These are phyloP conservation scores for Murraya koenigii DNA, from an alignment of 345 rosid species.

Conservation along the genomic window DNA sequence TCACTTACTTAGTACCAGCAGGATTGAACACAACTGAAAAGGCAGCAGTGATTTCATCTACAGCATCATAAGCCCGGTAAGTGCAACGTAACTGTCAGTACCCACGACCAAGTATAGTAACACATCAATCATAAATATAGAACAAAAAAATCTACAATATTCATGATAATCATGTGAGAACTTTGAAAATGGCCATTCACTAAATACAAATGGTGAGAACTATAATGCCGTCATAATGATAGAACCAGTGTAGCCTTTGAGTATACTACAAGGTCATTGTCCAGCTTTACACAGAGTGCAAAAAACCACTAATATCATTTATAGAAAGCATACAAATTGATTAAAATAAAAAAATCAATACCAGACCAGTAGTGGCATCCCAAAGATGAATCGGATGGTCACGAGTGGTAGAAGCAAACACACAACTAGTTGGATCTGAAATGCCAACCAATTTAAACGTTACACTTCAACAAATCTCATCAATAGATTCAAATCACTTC, in stretches of 20 bases:
- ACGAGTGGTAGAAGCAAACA: conserved; percentile 79
- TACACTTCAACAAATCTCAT: conserved; percentile 11
- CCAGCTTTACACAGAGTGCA: conserved; percentile 3
- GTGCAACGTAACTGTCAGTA: conserved; percentile 78
- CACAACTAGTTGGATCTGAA: conserved; percentile 83
- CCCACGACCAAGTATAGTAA: conserved; percentile 1
- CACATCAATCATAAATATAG: conserved; percentile 10
- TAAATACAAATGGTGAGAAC: background rate
- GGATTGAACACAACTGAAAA: conserved; percentile 86
- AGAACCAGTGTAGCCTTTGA: background rate
- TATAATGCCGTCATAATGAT: conserved; percentile 2
- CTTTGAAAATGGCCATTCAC: background rate
- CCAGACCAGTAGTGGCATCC: conserved; percentile 95
- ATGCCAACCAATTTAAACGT: conserved; percentile 11
- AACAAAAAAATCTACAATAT: background rate
- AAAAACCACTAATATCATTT: conserved; percentile 8
- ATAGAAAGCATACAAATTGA: background rate
- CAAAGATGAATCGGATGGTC: conserved; percentile 99
- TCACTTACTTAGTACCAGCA: conserved; percentile 76
- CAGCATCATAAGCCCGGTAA: conserved; percentile 92
- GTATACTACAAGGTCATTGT: conserved; percentile 1
- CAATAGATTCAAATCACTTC: conserved; percentile 10
- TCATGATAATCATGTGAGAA: background rate
- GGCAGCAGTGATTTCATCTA: conserved; percentile 96
- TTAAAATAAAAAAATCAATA: conserved; percentile 27